Conservation (phyloP, 23 red algal species). For the Cyanidioschyzon merolae region DNA sequence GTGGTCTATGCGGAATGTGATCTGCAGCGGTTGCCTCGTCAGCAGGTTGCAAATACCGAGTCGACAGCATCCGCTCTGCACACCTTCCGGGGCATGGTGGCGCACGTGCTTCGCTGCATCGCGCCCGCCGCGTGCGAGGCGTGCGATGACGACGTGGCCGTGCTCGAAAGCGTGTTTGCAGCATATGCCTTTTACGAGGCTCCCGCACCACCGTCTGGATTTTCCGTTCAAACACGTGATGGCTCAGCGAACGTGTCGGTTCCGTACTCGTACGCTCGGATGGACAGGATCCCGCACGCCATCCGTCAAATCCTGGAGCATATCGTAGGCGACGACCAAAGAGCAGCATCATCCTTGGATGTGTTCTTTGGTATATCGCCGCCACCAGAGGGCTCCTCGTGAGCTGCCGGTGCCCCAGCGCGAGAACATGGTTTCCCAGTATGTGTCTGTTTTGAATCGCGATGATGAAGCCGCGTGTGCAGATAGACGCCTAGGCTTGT, state of each 20-base stretch:
- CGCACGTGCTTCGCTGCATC: background rate
- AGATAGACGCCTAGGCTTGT: too few relatives aligned
- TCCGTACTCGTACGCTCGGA: background rate
- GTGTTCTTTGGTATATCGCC: background rate
- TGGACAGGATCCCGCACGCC: background rate
- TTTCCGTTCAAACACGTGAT: background rate
- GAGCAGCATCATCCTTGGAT: background rate
- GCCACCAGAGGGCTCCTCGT: too few relatives aligned
- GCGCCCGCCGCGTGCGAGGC: background rate
- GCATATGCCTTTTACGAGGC: conserved; percentile 1
- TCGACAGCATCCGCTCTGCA: background rate
- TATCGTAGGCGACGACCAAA: background rate
- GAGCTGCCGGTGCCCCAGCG: too few relatives aligned
- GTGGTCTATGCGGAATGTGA: conserved; percentile 5
- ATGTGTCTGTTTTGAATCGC: too few relatives aligned
- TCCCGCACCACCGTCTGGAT: background rate
- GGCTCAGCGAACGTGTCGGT: background rate
- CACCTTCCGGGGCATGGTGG: background rate
- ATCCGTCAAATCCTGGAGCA: background rate
- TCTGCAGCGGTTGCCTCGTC: background rate
- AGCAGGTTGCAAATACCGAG: background rate
- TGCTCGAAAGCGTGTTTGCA: background rate
- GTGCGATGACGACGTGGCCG: background rate
- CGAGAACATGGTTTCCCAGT: too few relatives aligned
- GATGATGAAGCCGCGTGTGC: too few relatives aligned